phyloP scores from a whole-genome alignment of 2,329 filamentous ascomycete species.

The Didymella exigua region DNA sequence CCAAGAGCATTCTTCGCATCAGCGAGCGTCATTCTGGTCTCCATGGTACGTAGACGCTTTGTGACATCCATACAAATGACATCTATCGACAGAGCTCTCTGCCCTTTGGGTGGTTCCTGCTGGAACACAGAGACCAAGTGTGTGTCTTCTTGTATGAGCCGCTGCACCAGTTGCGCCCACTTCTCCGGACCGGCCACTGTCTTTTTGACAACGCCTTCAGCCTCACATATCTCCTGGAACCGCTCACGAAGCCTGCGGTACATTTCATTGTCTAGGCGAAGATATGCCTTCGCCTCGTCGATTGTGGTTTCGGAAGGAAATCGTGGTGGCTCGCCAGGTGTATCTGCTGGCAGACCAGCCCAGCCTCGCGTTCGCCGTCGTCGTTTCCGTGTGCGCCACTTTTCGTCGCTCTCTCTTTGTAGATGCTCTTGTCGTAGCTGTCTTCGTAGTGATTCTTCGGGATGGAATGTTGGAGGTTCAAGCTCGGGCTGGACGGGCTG shows the following conservation, averaged over 20 bases:
- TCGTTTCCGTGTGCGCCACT: conserved; percentile 68
- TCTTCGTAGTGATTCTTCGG: conserved; percentile 34
- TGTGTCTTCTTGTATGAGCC: conserved; percentile 66
- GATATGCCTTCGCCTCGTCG: conserved; percentile 74
- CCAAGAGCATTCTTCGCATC: conserved; percentile 76
- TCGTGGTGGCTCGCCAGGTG: conserved; percentile 69
- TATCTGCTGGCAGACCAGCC: conserved; percentile 70
- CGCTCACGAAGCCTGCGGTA: conserved; percentile 70
- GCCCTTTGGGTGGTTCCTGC: conserved; percentile 57
- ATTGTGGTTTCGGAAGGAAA: conserved; percentile 85
- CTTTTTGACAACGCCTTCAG: conserved; percentile 73
- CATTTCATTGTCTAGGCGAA: conserved; percentile 66
- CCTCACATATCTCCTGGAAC: conserved; percentile 73
- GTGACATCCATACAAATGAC: conserved; percentile 82
- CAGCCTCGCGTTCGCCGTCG: conserved; percentile 71
- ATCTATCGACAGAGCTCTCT: conserved; percentile 73
- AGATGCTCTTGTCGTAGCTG: conserved; percentile 48
- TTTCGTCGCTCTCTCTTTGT: conserved; percentile 65
- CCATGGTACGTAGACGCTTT: conserved; percentile 72
- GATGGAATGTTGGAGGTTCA: conserved; percentile 20
- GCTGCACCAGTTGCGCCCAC: conserved; percentile 74
- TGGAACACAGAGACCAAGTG: conserved; percentile 69
- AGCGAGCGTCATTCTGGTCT: conserved; percentile 71
- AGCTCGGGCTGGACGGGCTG: conserved; percentile 8
- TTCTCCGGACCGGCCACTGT: conserved; percentile 72